Evolutionary conservation across 352 stramenopile species (phyloP), one percentile per base, ranked within the genome.

Genomic region (Elongisporangium anandrum): DNA sequence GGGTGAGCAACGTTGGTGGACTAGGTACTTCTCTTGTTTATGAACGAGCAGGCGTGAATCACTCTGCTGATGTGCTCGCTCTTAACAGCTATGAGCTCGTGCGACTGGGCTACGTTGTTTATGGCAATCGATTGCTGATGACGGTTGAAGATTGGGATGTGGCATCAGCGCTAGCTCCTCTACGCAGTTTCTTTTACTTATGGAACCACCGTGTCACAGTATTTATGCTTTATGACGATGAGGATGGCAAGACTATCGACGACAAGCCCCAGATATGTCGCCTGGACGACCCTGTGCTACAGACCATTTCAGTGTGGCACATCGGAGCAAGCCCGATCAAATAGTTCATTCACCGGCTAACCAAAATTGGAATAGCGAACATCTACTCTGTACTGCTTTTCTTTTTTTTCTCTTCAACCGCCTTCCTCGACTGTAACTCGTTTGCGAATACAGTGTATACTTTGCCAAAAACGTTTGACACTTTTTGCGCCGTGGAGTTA

Each of bases 51-150:
- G 26, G 15, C 17, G 16, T 49, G 24, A 39, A 26, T 57, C 21
- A 16, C 15, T 3, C 26, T 19, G 24, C 19, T 50, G 13, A 34
- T 57, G 13, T 39, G 51, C 20, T 66, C 10, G 55, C 58, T 6
- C 38, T 76, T 2, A 70, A 70, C 23, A 66, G 68, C 57, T 77
- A 77, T 49, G 72, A 81, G 48, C 57, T 81, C 6, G 64, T 75
- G 22, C 58, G 66, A 12, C 50, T 81, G 19, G 67, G 69, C 15
- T 78, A 78, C 41, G 61, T 76, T 10, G 67, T 76, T 49, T 69
- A 72, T 24, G 67, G 61, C 19, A 63, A 52, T 20, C 38, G 52
- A 12, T 69, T 66, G 51, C 55, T 78, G 50, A 29, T 76, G 16
- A 60, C 63, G 8, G 63, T 75, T 21, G 56, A 72, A 17, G 66